A percentile compares a stretch with the other conserved stretches of the same genome.
Evolutionary conservation across 2,329 filamentous ascomycete genomes (phyloP).

Genomic region (Tolypocladium tundrense): DNA sequence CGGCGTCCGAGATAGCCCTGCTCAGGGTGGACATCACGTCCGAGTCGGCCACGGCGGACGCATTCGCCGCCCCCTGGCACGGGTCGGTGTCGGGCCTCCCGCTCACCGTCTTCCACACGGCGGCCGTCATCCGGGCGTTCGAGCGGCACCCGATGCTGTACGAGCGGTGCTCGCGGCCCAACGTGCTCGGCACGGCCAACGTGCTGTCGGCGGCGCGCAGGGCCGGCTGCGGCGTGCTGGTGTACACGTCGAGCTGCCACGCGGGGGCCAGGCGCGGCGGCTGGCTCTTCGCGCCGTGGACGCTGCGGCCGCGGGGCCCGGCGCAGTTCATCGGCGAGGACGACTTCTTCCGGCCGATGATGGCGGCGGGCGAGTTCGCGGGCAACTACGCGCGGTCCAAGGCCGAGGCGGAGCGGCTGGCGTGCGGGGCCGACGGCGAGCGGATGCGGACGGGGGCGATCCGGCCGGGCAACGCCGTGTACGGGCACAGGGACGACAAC

Average conservation of each 20-base stretch:
- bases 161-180: slow-evolving; percentile 33
- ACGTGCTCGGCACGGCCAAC: slow-evolving; percentile 38
- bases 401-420: slow-evolving; percentile 37
- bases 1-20: slow-evolving; percentile 25
- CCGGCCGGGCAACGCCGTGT: slow-evolving; percentile 42
- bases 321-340: slow-evolving; percentile 35
- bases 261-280: slow-evolving; percentile 29
- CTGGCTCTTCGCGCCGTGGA: slow-evolving; percentile 35
- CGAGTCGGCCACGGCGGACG: slow-evolving; percentile 26
- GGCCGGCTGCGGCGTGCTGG: slow-evolving; percentile 37
- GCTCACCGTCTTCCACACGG: slow-evolving; percentile 48
- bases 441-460: slow-evolving; percentile 41
- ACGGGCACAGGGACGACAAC: slow-evolving; percentile 34
- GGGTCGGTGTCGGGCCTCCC: slow-evolving; percentile 28
- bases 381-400: slow-evolving; percentile 42
- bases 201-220: slow-evolving; percentile 34
- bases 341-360: slow-evolving; percentile 30
- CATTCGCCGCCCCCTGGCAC: slow-evolving; percentile 39
- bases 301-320: slow-evolving; percentile 23
- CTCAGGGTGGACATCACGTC: slow-evolving; percentile 41
- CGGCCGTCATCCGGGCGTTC: slow-evolving; percentile 40
- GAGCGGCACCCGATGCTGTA: slow-evolving; percentile 37
- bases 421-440: slow-evolving; percentile 30
- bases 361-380: slow-evolving; percentile 31
- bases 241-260: slow-evolving; percentile 40